phyloP scores from a whole-genome alignment of 2,329 filamentous ascomycete genomes.

The Venturia asperata region DNA sequence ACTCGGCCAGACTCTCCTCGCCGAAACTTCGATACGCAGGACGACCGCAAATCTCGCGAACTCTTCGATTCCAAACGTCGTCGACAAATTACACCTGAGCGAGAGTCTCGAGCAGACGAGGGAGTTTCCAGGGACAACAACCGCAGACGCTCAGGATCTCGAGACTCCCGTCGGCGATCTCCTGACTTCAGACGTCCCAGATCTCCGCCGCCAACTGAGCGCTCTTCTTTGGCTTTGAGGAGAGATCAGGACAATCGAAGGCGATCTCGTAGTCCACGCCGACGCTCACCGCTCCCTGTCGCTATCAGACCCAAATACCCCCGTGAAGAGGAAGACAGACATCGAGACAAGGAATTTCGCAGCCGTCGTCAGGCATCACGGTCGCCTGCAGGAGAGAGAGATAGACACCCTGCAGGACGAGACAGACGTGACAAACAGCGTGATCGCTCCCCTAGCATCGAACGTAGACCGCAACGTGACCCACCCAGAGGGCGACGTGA shows the following conservation, averaged over 20 bases:
- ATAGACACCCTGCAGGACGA: background rate
- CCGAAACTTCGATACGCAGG: conserved; percentile 21
- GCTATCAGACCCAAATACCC: background rate
- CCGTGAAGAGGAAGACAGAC: conserved; percentile 3
- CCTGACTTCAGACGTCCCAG: conserved; percentile 14
- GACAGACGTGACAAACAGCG: conserved; percentile 3
- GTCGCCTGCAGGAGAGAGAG: conserved; percentile 14
- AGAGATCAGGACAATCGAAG: background rate
- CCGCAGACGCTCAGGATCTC: conserved; percentile 12
- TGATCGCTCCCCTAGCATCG: background rate
- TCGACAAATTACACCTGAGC: conserved; percentile 21
- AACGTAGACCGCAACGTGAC: conserved; percentile 10
- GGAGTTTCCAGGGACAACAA: background rate
- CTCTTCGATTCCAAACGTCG: conserved; percentile 20
- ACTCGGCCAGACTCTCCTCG: background rate
- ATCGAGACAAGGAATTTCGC: background rate
- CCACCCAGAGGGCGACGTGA: background rate
- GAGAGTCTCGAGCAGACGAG: background rate
- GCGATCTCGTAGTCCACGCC: conserved; percentile 4
- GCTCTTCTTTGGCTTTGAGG: conserved; percentile 4
- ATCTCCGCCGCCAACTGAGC: conserved; percentile 1
- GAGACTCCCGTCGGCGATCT: conserved; percentile 12
- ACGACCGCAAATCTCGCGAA: conserved; percentile 24
- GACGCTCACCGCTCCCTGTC: background rate
- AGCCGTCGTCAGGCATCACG: conserved; percentile 6